These are phyloP conservation scores for Acorus calamus DNA, from an alignment of 106 monocot species.

Conservation along the genomic window DNA sequence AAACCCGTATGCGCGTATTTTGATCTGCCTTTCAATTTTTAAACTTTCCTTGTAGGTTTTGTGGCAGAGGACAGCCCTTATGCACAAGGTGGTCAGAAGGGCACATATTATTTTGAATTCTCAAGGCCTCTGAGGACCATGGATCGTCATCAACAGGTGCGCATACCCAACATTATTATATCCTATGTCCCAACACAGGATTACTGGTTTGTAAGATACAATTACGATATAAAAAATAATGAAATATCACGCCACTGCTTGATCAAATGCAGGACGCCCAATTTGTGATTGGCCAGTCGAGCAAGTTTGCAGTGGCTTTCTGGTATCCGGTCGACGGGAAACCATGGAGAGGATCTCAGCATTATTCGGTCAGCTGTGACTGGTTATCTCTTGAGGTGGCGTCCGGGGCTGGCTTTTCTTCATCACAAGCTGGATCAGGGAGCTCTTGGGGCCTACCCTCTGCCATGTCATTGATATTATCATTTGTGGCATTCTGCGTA, in stretches of 20 bases:
- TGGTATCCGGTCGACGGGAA: constrained; percentile 82
- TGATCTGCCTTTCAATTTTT: background rate
- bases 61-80: constrained; percentile 83
- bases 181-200: too few relatives aligned
- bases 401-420: constrained; percentile 23
- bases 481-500: constrained; percentile 62
- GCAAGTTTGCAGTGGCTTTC: constrained; percentile 76
- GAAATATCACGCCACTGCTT: constrained; percentile 1
- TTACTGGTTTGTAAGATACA: background rate
- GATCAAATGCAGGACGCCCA: constrained; percentile 69
- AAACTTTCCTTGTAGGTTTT: constrained; percentile 31
- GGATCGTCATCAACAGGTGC: constrained; percentile 84
- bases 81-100: constrained; percentile 57
- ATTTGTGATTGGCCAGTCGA: constrained; percentile 64
- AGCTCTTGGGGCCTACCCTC: constrained; percentile 56
- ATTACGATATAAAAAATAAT: background rate
- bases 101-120: constrained; percentile 93
- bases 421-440: constrained; percentile 12
- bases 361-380: constrained; percentile 80
- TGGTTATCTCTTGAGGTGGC: constrained; percentile 69
- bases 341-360: constrained; percentile 56
- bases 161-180: background rate
- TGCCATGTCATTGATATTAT: constrained; percentile 74
- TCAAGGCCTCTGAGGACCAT: constrained; percentile 87
- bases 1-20: background rate